A percentile compares a stretch with the other conserved stretches of the same genome.
These are phyloP conservation scores for Gossypium thurberi DNA, from an alignment of 345 rosid genomes.

Conservation along the genomic window DNA sequence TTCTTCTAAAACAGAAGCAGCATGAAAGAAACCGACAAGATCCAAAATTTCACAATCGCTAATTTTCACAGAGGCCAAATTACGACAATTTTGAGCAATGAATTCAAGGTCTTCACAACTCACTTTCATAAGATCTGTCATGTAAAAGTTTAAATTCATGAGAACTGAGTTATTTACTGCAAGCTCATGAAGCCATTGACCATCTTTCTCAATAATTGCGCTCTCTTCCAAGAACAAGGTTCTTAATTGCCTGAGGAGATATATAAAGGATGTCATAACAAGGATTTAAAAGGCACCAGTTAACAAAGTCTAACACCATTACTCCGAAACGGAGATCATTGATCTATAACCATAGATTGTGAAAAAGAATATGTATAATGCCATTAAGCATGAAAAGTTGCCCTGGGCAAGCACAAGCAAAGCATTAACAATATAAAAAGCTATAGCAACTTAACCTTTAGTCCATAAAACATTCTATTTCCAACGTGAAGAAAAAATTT, in stretches of 20 bases:
- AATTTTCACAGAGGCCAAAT: slow-evolving; percentile 63
- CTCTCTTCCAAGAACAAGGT: slow-evolving; percentile 85
- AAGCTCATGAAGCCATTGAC: slow-evolving; percentile 84
- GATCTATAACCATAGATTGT: neutral
- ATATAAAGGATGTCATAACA: neutral
- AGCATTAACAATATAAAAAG: neutral
- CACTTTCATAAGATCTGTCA: slow-evolving; percentile 53
- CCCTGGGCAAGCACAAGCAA: neutral
- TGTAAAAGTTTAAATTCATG: slow-evolving; percentile 73
- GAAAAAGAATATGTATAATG: neutral
- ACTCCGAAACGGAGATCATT: neutral
- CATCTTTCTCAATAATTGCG: slow-evolving; percentile 56
- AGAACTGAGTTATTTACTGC: slow-evolving; percentile 64
- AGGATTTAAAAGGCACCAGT: slow-evolving; percentile 13
- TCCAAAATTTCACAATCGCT: slow-evolving; percentile 67
- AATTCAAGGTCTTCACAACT: slow-evolving; percentile 60
- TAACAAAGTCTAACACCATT: neutral
- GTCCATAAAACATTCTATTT: neutral
- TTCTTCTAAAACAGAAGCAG: slow-evolving; percentile 68
- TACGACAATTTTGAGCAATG: slow-evolving; percentile 65
- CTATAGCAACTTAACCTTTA: neutral
- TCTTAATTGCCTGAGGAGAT: slow-evolving; percentile 53
- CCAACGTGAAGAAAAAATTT: neutral
- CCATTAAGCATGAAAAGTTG: neutral
- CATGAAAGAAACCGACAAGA: slow-evolving; percentile 57